Evolutionary conservation across 345 rosid genomes (phyloP).

Genomic region (Pelargonium nanum): DNA sequence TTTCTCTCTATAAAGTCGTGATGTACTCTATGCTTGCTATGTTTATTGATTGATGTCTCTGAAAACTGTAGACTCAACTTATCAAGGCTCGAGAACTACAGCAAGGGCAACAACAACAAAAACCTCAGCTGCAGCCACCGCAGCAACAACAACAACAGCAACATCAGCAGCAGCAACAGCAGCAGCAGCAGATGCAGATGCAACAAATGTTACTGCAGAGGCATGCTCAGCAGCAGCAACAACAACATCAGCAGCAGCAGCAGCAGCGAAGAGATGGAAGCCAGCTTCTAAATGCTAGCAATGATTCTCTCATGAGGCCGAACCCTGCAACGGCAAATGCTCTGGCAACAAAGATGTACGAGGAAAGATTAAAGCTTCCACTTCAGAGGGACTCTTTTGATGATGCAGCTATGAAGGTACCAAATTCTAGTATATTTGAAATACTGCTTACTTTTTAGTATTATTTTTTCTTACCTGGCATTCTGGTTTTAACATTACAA

Average conservation of each 20-base stretch:
- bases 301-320: conserved; percentile 29
- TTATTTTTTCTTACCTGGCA: neutral
- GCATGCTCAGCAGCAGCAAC: conserved; percentile 22
- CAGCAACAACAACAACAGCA: conserved; percentile 25
- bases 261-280: conserved; percentile 18
- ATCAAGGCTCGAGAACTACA: conserved; percentile 32
- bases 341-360: conserved; percentile 35
- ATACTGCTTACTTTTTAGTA: too few relatives aligned
- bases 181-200: conserved; percentile 27
- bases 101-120: conserved; percentile 16
- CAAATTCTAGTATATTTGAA: neutral
- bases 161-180: conserved; percentile 9
- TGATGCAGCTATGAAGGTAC: conserved; percentile 39
- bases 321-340: conserved; percentile 30
- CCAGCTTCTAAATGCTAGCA: conserved; percentile 17
- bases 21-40: neutral
- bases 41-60: neutral
- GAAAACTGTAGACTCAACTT: conserved; percentile 35
- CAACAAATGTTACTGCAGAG: conserved; percentile 19
- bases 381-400: conserved; percentile 37
- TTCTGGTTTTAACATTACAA: neutral
- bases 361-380: conserved; percentile 46
- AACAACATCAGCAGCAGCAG: conserved; percentile 8
- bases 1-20: neutral
- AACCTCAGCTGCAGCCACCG: conserved; percentile 11